Conservation (phyloP, 192 early-diverging fungal genomes). For the Diversispora epigaea region DNA sequence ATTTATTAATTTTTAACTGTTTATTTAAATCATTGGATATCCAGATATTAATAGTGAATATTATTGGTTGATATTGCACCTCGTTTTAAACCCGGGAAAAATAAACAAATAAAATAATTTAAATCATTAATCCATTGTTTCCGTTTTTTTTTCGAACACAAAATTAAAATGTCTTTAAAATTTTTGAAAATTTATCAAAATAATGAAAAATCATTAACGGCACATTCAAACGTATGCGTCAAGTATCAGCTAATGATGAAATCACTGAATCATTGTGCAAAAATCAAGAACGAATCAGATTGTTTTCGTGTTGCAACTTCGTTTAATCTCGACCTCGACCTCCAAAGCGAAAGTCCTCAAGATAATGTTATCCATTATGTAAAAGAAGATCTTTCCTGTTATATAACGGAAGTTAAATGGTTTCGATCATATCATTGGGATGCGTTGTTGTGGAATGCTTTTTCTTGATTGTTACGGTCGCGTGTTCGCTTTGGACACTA, state of each 20-base stretch:
- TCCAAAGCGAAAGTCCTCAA: slow-evolving; percentile 26
- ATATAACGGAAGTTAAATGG: slow-evolving; percentile 20
- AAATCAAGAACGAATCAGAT: slow-evolving; percentile 28
- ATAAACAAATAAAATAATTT: too few species aligned
- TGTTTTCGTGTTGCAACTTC: slow-evolving; percentile 1
- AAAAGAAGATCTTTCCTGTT: slow-evolving; percentile 14
- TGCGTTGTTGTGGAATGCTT: slow-evolving; percentile 10
- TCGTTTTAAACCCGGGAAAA: too few species aligned
- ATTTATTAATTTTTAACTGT: too few species aligned
- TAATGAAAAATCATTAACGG: too few species aligned
- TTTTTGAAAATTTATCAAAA: too few species aligned
- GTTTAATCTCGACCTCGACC: slow-evolving; percentile 13
- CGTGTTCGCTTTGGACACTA: slow-evolving; percentile 8
- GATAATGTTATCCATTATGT: slow-evolving; percentile 13
- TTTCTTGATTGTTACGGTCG: slow-evolving; percentile 28
- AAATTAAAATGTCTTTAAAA: too few species aligned
- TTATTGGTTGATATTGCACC: too few species aligned
- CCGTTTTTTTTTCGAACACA: too few species aligned
- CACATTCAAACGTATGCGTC: too few species aligned
- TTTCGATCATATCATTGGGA: slow-evolving; percentile 28
- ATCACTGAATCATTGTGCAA: neutral
- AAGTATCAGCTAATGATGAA: slow-evolving; percentile 2
- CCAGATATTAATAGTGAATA: too few species aligned
- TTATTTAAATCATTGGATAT: too few species aligned
- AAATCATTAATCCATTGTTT: too few species aligned